These are phyloP conservation scores for Shiraia bambusicola DNA, from an alignment of 2,329 filamentous ascomycete genomes.

Conservation along the genomic window DNA sequence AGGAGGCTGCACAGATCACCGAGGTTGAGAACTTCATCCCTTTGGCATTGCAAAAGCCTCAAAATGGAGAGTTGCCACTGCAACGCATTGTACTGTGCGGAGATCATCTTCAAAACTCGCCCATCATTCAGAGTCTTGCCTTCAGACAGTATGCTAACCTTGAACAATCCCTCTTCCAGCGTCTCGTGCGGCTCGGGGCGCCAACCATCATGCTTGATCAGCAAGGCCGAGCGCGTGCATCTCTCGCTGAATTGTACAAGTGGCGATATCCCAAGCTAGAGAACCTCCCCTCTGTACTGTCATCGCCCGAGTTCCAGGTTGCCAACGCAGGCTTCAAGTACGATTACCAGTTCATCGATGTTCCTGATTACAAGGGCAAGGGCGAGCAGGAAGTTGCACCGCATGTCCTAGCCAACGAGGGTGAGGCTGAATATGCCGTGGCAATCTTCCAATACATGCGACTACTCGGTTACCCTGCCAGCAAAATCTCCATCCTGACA, in stretches of 20 bases:
- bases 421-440: constrained; percentile 95
- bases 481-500: constrained; percentile 81
- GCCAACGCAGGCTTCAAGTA: constrained; percentile 92
- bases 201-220: constrained; percentile 87
- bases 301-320: constrained; percentile 67
- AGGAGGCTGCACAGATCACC: constrained; percentile 96
- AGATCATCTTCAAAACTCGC: constrained; percentile 95
- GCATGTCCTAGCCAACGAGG: constrained; percentile 94
- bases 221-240: constrained; percentile 86
- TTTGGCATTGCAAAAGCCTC: constrained; percentile 82
- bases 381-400: constrained; percentile 89
- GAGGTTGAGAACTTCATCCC: constrained; percentile 98
- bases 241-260: constrained; percentile 84
- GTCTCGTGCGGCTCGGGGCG: constrained; percentile 88
- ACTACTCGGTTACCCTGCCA: constrained; percentile 83
- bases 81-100: constrained; percentile 91
- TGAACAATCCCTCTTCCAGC: constrained; percentile 91
- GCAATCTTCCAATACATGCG: constrained; percentile 98
- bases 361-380: constrained; percentile 85
- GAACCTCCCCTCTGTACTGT: constrained; percentile 74
- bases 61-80: constrained; percentile 70
- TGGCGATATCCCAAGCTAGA: constrained; percentile 86
- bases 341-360: constrained; percentile 96
- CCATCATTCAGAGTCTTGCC: constrained; percentile 89
- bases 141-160: constrained; percentile 95